Base-by-base conservation (phyloP, 2,329 filamentous ascomycete species). In the Trichoderma atrobrunneum region DNA sequence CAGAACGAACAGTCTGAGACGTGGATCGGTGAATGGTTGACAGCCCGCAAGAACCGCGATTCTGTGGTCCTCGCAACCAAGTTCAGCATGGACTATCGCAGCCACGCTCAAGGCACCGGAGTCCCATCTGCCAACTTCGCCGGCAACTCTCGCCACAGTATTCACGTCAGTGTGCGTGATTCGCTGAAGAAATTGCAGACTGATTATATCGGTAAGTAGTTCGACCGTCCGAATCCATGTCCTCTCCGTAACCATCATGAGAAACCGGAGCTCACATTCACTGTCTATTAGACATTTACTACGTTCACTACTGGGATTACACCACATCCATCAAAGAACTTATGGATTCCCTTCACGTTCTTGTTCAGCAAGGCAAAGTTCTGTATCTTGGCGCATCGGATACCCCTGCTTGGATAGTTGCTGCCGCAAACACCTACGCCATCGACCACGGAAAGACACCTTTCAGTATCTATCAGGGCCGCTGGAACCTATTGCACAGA, bases 11-110 rank as follows among this genome's bases (percentile, higher is more conserved):
- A 88, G 73, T 87, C 86, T 0, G 86, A 88, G 73, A 74, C 74
- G 16, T 85, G 83, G 82, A 77, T 88, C 43, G 87, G 86, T 8
- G 84, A 87, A 74, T 88, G 85, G 84, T 83, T 87, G 81, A 72
- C 77, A 3, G 32, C 32, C 32, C 32, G 32, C 5, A 62, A 75
- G 6, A 81, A 82, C 87, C 72, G 83, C 87, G 12, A 76, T 86
- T n/a, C 32, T 12, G 32, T 34, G 11, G 32, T 34, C 32, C 32
- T 34, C 3, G 84, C 84, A 0, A 86, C 84, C 60, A 87, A 87
- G 75, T 86, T 80, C 76, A 84, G 83, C 2, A 83, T 80, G 1
- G 80, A 81, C 57, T 87, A 84, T 76, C 51, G 71, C 4, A 67
- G 57, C 7, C 67, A 76, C 16, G 48, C 64, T 11, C 61, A 73